Conservation (phyloP, 257 asterid genomes). For the Capsicum chinense region DNA sequence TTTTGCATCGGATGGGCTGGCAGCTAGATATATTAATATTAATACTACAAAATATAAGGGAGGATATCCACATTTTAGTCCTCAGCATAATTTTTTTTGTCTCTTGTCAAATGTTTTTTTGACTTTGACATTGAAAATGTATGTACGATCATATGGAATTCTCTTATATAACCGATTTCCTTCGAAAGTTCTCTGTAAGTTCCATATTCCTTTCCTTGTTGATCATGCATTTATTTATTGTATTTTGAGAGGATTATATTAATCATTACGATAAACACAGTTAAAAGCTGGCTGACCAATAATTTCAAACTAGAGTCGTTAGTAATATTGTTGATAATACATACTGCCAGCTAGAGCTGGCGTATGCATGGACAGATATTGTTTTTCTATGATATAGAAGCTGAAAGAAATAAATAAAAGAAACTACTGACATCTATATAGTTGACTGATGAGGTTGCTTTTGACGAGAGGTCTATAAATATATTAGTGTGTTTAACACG, state of each 20-base stretch:
- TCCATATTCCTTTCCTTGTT: no score
- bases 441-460: background rate
- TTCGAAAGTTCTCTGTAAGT: no score
- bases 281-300: background rate
- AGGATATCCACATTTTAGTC: no score
- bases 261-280: background rate
- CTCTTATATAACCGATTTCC: no score
- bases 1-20: background rate
- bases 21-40: background rate
- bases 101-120: no score
- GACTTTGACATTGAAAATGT: no score
- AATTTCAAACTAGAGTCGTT: conserved; percentile 13
- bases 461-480: background rate
- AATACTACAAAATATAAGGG: background rate
- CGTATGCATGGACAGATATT: background rate
- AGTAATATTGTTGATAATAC: background rate
- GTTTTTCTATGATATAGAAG: background rate
- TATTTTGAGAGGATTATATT: background rate
- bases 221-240: background rate
- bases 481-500: background rate
- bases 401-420: background rate
- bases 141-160: no score
- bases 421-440: no score
- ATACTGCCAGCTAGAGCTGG: background rate
- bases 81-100: background rate